phyloP scores from a whole-genome alignment of 2,329 filamentous ascomycete species.

The Apiospora rasikravindrae region DNA sequence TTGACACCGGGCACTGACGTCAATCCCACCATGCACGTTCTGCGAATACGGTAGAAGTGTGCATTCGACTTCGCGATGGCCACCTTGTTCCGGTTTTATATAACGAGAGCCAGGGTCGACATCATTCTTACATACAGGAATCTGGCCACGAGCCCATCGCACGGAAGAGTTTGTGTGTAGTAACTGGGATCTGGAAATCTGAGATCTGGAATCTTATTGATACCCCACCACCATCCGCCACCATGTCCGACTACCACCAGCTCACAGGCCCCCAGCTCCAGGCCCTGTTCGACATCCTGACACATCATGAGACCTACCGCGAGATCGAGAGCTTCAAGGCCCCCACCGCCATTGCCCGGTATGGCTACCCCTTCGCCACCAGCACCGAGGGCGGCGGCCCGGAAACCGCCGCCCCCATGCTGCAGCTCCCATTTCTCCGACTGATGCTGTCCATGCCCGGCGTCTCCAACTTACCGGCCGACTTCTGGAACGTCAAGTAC shows the following conservation, averaged over 20 bases:
- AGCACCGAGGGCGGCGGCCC: slow-evolving; percentile 27
- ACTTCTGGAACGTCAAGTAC: slow-evolving; percentile 70
- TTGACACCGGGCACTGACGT: not conserved
- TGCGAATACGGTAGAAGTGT: not conserved
- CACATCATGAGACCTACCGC: slow-evolving; percentile 63
- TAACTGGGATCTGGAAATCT: not conserved
- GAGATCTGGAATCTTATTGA: not conserved
- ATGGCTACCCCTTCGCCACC: slow-evolving; percentile 70
- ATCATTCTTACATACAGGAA: too few relatives aligned
- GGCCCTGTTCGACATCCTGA: slow-evolving; percentile 65
- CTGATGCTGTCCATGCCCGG: slow-evolving; percentile 71
- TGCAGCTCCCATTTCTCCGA: slow-evolving; percentile 71
- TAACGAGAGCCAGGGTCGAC: too few relatives aligned
- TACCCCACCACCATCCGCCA: not conserved
- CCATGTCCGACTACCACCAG: not conserved
- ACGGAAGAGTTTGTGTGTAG: not conserved
- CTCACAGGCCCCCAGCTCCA: slow-evolving; percentile 49
- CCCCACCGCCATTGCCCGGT: slow-evolving; percentile 66
- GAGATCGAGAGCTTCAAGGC: slow-evolving; percentile 77
- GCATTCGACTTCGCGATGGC: not conserved
- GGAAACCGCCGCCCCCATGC: slow-evolving; percentile 63
- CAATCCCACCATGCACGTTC: not conserved
- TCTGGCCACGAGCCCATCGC: not conserved
- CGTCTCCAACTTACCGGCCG: slow-evolving; percentile 63
- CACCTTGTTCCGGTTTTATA: not conserved